Evolutionary conservation across 2,329 filamentous ascomycete genomes (phyloP), one percentile per base, ranked within the genome.

Genomic region (Elsinoe necatrix): DNA sequence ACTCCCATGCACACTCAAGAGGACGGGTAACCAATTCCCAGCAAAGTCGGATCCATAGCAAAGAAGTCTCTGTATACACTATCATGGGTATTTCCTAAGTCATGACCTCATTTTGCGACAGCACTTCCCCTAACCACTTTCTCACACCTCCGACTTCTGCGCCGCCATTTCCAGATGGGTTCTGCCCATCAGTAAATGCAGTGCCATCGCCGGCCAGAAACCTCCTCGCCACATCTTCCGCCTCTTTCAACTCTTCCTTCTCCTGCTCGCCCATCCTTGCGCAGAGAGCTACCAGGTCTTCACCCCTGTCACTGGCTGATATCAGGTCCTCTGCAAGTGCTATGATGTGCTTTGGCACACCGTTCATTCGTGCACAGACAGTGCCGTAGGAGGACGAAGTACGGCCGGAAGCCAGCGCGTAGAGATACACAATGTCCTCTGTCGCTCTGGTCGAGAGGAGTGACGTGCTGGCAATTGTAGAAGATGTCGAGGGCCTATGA

Each of bases 371-470:
- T 25, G 93, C 93, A 66, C 93, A 97, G 55, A 77, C 80, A 25
- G 84, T 87, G 0, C 93, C 93, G 65, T 95, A 95, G 66, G 90
- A 96, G 12, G 87, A 86, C 6, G 76, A 82, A 63, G 85, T 92
- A 57, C 84, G 79, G 0, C 91, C 91, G 1, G 75, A 59, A n/a
- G 61, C 59, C 31, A 64, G 64, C 18, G 65, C 66, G 58, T 69
- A 69, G 12, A 69, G 60, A 48, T 68, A 69, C 1, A 66, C 69
- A 43, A 69, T 65, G 48, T 55, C 20, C 4, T 47, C 54, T 11
- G 20, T 14, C 7, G 27, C 20, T 2, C 12, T 12, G 12, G 54
- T 29, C 1, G 41, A 27, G 18, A 20, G 14, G 12, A 23, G 18
- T 9, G 54, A 45, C 39, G 54, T 14, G 4, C 29, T 23, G 6